A percentile compares a stretch with the other conserved stretches of the same genome.
Conservation (phyloP, 2,329 filamentous ascomycete genomes). For the Fonsecaea nubica region DNA sequence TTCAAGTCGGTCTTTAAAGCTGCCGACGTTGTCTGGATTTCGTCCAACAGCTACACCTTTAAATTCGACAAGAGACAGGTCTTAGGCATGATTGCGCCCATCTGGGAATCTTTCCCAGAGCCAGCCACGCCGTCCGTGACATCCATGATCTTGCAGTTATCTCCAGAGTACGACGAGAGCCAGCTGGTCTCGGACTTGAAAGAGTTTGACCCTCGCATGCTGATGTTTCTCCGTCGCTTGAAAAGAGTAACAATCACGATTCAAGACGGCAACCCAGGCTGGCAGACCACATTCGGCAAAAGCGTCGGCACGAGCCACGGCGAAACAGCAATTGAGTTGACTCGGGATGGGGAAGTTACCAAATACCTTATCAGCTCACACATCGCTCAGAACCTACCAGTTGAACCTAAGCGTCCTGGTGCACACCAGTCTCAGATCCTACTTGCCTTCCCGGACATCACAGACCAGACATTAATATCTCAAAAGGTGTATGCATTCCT, state of each 20-base stretch:
- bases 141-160: conserved; percentile 18
- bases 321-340: conserved; percentile 19
- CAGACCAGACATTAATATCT: neutral
- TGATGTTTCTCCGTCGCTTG: conserved; percentile 22
- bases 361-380: conserved; percentile 20
- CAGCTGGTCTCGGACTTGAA: conserved; percentile 11
- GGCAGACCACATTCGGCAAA: conserved; percentile 20
- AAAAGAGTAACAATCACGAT: conserved; percentile 20
- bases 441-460: conserved; percentile 16
- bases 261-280: neutral
- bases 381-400: conserved; percentile 1
- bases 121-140: conserved; percentile 3
- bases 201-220: conserved; percentile 18
- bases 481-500: conserved; percentile 23
- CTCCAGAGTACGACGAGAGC: conserved; percentile 13
- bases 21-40: conserved; percentile 35
- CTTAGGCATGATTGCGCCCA: conserved; percentile 23
- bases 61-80: conserved; percentile 33
- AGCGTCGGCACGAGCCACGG: conserved; percentile 6
- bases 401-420: conserved; percentile 16
- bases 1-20: conserved; percentile 49
- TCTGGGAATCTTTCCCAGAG: conserved; percentile 19
- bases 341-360: conserved; percentile 8
- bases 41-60: conserved; percentile 32
- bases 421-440: conserved; percentile 12